Evolutionary conservation across 2,329 filamentous ascomycete species (phyloP).

Genomic region (Fusarium sp.): DNA sequence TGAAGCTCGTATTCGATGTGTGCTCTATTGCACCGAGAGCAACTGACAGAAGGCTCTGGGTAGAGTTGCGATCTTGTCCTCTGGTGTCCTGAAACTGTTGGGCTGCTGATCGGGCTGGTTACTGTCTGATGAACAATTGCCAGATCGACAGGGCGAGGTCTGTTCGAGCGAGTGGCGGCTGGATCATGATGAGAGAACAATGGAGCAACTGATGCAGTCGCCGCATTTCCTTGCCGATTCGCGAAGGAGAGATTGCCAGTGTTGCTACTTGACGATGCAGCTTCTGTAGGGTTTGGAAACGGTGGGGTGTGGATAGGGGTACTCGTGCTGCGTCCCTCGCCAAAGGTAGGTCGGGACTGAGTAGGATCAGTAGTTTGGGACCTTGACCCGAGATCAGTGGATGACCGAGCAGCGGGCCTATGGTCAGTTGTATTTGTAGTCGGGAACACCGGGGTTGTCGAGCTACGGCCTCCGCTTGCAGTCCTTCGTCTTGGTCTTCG

Average conservation of each 20-base stretch:
- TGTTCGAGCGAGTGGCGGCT: constrained; percentile 34
- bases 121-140: constrained; percentile 52
- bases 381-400: constrained; percentile 70
- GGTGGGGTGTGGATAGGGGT: constrained; percentile 50
- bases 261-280: constrained; percentile 24
- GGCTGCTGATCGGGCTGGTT: constrained; percentile 50
- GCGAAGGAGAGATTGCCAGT: constrained; percentile 53
- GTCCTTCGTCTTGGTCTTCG: constrained; percentile 60
- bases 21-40: constrained; percentile 74
- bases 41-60: constrained; percentile 78
- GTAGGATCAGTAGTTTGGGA: constrained; percentile 55
- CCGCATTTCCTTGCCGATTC: constrained; percentile 48
- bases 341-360: constrained; percentile 54
- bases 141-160: constrained; percentile 55
- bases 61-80: constrained; percentile 65
- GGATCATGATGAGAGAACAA: constrained; percentile 39
- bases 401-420: constrained; percentile 69
- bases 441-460: constrained; percentile 61
- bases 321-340: constrained; percentile 58
- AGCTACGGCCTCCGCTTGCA: constrained; percentile 66
- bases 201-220: constrained; percentile 16
- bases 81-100: constrained; percentile 53
- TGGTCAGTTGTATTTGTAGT: constrained; percentile 57
- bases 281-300: constrained; percentile 41
- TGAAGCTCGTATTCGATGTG: constrained; percentile 89